Percentiles rank a stretch among this genome's conserved stretches.
Conservation (phyloP, 192 early-diverging fungal genomes). For the Coemansia sp. region DNA sequence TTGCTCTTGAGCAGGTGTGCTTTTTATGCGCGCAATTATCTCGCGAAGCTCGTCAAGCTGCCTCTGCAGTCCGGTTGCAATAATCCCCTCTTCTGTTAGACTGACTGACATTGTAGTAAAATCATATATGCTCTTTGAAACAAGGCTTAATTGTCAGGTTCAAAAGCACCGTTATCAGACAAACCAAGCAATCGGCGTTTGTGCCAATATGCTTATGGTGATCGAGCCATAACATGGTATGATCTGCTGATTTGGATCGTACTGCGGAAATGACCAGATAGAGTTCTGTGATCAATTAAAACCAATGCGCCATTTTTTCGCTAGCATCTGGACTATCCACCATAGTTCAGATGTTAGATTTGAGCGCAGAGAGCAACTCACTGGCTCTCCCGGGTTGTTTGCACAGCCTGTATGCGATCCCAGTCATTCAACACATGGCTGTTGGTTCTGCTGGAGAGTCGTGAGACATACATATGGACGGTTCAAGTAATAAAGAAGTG, state of each 20-base stretch:
- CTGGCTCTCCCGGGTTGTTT: slow-evolving; percentile 12
- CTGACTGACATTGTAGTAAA: neutral
- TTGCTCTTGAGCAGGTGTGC: neutral
- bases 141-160: neutral
- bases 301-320: slow-evolving; percentile 18
- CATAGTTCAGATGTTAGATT: slow-evolving; percentile 13
- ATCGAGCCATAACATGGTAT: neutral
- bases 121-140: neutral
- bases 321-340: slow-evolving; percentile 2
- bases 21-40: slow-evolving; percentile 10
- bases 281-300: too few species aligned
- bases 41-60: slow-evolving; percentile 40
- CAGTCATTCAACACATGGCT: neutral
- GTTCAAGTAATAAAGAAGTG: too few species aligned
- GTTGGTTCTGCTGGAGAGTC: slow-evolving; percentile 10
- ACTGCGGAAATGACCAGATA: too few species aligned
- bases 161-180: too few species aligned
- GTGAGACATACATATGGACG: neutral
- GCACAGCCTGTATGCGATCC: slow-evolving; percentile 16
- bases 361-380: slow-evolving; percentile 12
- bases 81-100: neutral
- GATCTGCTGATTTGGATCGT: too few species aligned
- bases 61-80: slow-evolving; percentile 30
- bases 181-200: too few species aligned
- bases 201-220: neutral